A percentile compares a stretch with the other conserved stretches of the same genome.
Conservation (phyloP, 495 filamentous ascomycete genomes). For the Apodospora peruviana region DNA sequence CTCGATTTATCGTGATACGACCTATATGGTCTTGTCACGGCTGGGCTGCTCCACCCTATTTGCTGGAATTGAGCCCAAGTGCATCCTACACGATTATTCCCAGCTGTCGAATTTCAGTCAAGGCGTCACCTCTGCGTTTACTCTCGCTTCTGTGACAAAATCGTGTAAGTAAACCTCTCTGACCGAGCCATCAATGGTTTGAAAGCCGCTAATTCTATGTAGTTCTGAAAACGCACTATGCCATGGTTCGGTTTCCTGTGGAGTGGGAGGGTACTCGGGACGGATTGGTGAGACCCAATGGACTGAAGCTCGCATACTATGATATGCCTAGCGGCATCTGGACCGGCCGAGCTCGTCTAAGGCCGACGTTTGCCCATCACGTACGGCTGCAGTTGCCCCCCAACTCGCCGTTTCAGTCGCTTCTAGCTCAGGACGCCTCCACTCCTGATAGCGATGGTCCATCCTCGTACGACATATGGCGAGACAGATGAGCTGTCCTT, state of each 20-base stretch:
- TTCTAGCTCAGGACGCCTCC: slow-evolving; percentile 6
- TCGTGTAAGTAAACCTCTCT: slow-evolving; percentile 13
- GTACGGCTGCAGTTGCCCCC: slow-evolving; percentile 27
- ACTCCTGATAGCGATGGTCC: slow-evolving; percentile 29
- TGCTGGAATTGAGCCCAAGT: slow-evolving; percentile 5
- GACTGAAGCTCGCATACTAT: slow-evolving; percentile 21
- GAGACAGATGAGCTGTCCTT: slow-evolving; percentile 44
- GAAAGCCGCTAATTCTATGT: too few relatives aligned
- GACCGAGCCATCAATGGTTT: too few relatives aligned
- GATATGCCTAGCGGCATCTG: slow-evolving; percentile 22
- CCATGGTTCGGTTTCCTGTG: slow-evolving; percentile 14
- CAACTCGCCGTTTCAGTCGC: slow-evolving; percentile 16
- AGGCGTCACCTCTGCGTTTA: slow-evolving; percentile 6
- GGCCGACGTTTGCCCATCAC: slow-evolving; percentile 34
- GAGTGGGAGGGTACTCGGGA: slow-evolving; percentile 17
- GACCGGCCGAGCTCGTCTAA: slow-evolving; percentile 20
- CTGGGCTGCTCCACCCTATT: slow-evolving; percentile 14
- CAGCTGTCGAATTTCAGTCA: slow-evolving; percentile 12
- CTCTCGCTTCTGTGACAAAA: slow-evolving; percentile 28
- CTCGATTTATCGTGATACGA: slow-evolving; percentile 40
- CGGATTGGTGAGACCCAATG: slow-evolving; percentile 25
- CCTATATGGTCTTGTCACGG: slow-evolving; percentile 30
- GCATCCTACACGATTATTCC: slow-evolving; percentile 12
- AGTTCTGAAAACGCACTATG: slow-evolving; percentile 30
- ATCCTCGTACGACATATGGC: slow-evolving; percentile 54